Evolutionary conservation across 208 protist genomes (phyloP), one percentile per base, ranked within the genome.

Genomic region (Acanthamoeba rhysodes): DNA sequence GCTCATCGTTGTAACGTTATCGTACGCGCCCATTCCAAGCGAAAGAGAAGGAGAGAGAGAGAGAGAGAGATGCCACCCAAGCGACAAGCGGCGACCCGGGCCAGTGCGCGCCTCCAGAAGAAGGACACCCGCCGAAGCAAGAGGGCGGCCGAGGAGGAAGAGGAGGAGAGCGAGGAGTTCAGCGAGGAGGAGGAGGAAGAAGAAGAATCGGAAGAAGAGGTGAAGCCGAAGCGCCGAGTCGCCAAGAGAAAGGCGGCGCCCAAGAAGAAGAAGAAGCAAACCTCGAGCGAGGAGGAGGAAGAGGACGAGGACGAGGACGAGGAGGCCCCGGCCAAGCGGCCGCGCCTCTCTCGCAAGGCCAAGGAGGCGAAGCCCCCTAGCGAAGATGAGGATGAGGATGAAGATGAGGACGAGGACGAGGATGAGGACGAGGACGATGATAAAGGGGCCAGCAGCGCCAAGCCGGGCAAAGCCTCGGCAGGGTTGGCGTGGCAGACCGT

Each of bases 221-320:
- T 68, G 24, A 68, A 29, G 27, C 62, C 62, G 62, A 68, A 10
- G 62, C 62, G 62, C 16, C 62, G 62, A 0, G 20, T 68, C 62
- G 62, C 62, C 10, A 68, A 29, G 27, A 68, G 62, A 29, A 29
- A 22, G 16, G 62, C 62, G 24, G 62, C 62, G 20, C 16, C 24
- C 62, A n/a, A n/a, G n/a, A 68, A 68, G 62, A 68, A 68, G 62
- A 68, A n/a, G 27, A 10, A 68, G 22, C 20, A 22, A n/a, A 2
- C 62, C 27, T 68, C 62, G 62, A 29, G 27, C 10, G 50, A 88
- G 80, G 80, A 88, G 22, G 80, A 88, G n/a, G 80, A 88, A 12
- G 80, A 88, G 5, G 80, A 88, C n/a, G 84, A 91, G 9, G 84
- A 91, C 8, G 55, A 91, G 6, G 80, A 88, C 6, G 80, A 88